These are phyloP conservation scores for Apostasia shenzhenica DNA, from an alignment of 106 monocot genomes.

Conservation along the genomic window DNA sequence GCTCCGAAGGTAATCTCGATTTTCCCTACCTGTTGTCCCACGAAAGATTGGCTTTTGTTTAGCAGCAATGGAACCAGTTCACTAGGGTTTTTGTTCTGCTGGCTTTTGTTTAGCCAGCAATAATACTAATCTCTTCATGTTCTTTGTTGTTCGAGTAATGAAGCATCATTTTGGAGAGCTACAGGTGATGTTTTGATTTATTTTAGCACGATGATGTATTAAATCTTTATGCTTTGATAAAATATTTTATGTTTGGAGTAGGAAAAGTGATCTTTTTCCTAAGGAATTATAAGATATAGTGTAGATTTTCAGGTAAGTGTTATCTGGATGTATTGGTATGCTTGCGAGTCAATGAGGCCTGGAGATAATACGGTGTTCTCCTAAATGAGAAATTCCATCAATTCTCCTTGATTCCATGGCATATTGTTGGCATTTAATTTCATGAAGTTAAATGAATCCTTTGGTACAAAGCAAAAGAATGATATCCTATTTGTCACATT, in stretches of 20 bases:
- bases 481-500: too few species aligned
- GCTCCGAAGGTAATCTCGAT: conserved; percentile 30
- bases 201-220: conserved; percentile 1
- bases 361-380: too few species aligned
- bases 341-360: too few species aligned
- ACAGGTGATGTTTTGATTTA: background rate
- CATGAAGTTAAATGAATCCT: too few species aligned
- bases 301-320: background rate
- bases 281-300: background rate
- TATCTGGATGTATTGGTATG: too few species aligned
- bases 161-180: background rate
- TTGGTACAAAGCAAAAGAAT: too few species aligned
- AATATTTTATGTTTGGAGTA: too few species aligned
- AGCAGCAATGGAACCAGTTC: background rate
- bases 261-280: background rate
- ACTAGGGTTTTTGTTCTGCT: background rate
- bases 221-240: background rate
- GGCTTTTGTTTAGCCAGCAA: background rate
- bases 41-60: background rate
- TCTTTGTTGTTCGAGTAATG: background rate
- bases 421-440: too few species aligned
- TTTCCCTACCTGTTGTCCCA: too few species aligned
- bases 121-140: background rate
- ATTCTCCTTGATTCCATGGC: too few species aligned
- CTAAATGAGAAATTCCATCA: too few species aligned